Evolutionary conservation across 2,329 filamentous ascomycete species (phyloP), one percentile per base, ranked within the genome.

Genomic region (Geosmithia morbida): DNA sequence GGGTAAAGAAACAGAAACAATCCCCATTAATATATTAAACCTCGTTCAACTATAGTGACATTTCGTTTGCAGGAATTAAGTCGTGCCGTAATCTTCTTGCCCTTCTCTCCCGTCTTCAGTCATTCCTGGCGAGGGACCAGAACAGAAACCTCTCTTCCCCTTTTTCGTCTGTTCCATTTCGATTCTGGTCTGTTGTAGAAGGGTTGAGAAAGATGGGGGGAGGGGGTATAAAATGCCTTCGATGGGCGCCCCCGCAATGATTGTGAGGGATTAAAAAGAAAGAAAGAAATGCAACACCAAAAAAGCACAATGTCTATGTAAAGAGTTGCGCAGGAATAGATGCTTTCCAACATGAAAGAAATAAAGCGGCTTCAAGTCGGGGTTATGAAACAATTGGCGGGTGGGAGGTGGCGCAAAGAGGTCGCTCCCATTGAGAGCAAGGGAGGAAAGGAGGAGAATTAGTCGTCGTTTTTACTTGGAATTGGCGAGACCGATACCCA

Each of bases 401-500:
- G n/a, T n/a, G n/a, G n/a, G n/a, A 4, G 22, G 22, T 8, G 22
- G 22, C 22, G 22, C 4, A 26, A 8, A 26, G 8, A 26, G 22
- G 22, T 8, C 22, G 8, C 22, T 26, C 22, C 22, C 22, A 26
- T 5, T 26, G 33, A 37, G 33, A 37, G 10, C 11, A 16, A 3
- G 10, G 13, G 11, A 37, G 6, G 14, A 37, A 37, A 16, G 11
- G 14, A 37, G 6, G 11, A 37, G 33, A 37, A 26, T 37, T 11
- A 16, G 33, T 37, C 11, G 33, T 37, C 13, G 11, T 37, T 16
- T 5, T 37, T 37, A 16, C 3, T 13, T 37, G 33, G 33, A n/a
- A n/a, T n/a, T 44, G 43, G 43, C 29, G n/a, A 44, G 54, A 42
- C 61, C 64, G 46, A 79, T 57, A 45, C 72, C 74, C 14, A 80